These are phyloP conservation scores for Protostelium mycophagum DNA, from an alignment of 78 protist species.

Conservation along the genomic window DNA sequence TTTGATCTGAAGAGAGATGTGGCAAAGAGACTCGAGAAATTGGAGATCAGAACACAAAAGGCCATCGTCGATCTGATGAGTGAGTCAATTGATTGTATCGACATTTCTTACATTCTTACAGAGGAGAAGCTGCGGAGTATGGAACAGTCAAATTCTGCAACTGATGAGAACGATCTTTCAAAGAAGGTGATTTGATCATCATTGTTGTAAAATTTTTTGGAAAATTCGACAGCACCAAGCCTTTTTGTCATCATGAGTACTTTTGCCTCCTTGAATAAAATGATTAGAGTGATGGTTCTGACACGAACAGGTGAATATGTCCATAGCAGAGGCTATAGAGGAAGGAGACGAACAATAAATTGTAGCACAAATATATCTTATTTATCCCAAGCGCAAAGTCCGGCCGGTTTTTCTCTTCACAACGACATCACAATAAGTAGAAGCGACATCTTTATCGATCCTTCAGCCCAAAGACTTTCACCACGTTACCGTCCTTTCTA, in stretches of 20 bases:
- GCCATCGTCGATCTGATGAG: conserved; percentile 27
- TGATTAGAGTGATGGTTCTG: no score
- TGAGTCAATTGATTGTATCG: background rate
- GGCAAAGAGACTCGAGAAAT: conserved; percentile 14
- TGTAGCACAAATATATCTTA: no score
- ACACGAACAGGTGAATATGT: background rate
- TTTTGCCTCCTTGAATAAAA: no score
- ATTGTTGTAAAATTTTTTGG: background rate
- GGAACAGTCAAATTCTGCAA: background rate
- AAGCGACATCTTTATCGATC: no score
- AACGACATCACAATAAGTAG: no score
- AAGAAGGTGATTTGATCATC: background rate
- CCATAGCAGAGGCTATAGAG: background rate
- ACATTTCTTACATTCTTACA: background rate
- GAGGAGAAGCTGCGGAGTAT: background rate
- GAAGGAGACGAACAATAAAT: background rate
- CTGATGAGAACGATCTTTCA: background rate
- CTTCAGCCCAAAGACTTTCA: no score
- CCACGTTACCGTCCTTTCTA: no score
- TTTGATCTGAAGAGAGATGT: conserved; percentile 36
- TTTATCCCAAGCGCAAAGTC: no score
- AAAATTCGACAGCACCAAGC: no score
- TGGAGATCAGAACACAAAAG: conserved; percentile 17
- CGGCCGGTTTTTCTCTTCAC: no score
- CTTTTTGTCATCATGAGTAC: no score